These are phyloP conservation scores for Candida adriatica DNA, from an alignment of 805 yeast genomes.

Conservation along the genomic window DNA sequence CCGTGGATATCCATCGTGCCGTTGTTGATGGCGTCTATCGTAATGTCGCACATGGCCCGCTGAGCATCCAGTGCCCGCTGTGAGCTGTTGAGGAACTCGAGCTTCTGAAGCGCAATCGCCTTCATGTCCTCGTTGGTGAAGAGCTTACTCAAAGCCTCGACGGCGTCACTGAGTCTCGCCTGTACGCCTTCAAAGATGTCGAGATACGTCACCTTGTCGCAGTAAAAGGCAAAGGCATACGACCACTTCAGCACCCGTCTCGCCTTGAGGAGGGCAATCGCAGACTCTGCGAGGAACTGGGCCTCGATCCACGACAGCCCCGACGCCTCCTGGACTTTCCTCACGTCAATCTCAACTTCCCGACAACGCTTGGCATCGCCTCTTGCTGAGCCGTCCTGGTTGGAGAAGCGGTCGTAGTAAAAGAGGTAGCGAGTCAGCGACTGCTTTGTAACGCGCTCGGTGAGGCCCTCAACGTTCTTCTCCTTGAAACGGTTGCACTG, in stretches of 20 bases:
- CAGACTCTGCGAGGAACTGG: slow-evolving; percentile 72
- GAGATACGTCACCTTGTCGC: slow-evolving; percentile 46
- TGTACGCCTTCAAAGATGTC: slow-evolving; percentile 68
- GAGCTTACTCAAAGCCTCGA: slow-evolving; percentile 60
- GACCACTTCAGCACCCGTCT: slow-evolving; percentile 86
- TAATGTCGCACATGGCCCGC: slow-evolving; percentile 28
- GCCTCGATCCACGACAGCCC: slow-evolving; percentile 83
- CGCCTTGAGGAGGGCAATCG: slow-evolving; percentile 55
- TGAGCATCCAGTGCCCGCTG: slow-evolving; percentile 30
- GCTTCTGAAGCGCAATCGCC: slow-evolving; percentile 27
- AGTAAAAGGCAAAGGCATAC: slow-evolving; percentile 70
- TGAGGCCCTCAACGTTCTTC: not conserved
- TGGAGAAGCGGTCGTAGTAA: slow-evolving; percentile 65
- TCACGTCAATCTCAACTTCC: slow-evolving; percentile 58
- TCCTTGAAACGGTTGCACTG: slow-evolving; percentile 58
- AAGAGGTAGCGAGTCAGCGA: slow-evolving; percentile 63
- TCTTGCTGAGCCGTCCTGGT: slow-evolving; percentile 70
- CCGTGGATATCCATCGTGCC: slow-evolving; percentile 3
- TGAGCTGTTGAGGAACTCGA: slow-evolving; percentile 31
- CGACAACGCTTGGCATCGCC: slow-evolving; percentile 60
- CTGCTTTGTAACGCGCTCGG: slow-evolving; percentile 28
- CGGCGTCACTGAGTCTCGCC: slow-evolving; percentile 52
- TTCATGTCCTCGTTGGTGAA: slow-evolving; percentile 38
- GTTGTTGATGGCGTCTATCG: slow-evolving; percentile 5
- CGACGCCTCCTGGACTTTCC: slow-evolving; percentile 53